Evolutionary conservation across 2,329 filamentous ascomycete species (phyloP).

Genomic region (Penicillium sp.): DNA sequence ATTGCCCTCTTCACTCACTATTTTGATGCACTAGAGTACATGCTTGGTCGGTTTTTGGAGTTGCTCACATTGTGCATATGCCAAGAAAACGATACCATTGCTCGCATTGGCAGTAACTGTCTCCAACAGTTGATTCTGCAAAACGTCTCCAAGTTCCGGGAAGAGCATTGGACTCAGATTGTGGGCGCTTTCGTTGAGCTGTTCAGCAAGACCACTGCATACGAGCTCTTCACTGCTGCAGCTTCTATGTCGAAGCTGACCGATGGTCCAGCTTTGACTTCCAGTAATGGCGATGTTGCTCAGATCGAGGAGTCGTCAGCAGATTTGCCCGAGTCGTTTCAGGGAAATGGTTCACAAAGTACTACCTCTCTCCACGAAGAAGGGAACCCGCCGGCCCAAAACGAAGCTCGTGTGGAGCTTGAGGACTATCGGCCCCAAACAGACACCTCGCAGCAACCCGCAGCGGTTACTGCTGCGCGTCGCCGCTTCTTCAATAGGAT

Average conservation of each 20-base stretch:
- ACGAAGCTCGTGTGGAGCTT: slow-evolving; percentile 43
- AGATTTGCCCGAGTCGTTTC: slow-evolving; percentile 19
- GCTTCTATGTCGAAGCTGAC: slow-evolving; percentile 42
- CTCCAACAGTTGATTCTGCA: slow-evolving; percentile 93
- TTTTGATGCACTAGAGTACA: slow-evolving; percentile 91
- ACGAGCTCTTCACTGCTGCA: slow-evolving; percentile 87
- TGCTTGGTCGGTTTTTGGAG: slow-evolving; percentile 96
- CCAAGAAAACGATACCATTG: slow-evolving; percentile 98
- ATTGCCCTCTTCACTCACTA: slow-evolving; percentile 98
- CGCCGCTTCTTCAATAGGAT: slow-evolving; percentile 98
- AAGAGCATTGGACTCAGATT: slow-evolving; percentile 87
- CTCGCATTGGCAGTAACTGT: slow-evolving; percentile 95
- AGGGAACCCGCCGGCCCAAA: slow-evolving; percentile 33
- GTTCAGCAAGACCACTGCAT: slow-evolving; percentile 89
- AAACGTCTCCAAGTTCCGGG: slow-evolving; percentile 86
- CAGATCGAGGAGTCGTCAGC: slow-evolving; percentile 19
- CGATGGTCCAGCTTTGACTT: slow-evolving; percentile 24
- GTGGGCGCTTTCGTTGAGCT: slow-evolving; percentile 93
- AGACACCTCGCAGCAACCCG: slow-evolving; percentile 74
- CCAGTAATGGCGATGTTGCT: slow-evolving; percentile 22
- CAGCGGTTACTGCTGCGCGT: slow-evolving; percentile 87
- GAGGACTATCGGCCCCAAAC: slow-evolving; percentile 83
- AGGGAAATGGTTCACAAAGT: slow-evolving; percentile 26
- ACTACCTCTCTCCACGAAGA: slow-evolving; percentile 28
- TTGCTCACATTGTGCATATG: slow-evolving; percentile 93